Percentiles rank a stretch among this genome's conserved stretches.
These are phyloP conservation scores for Phytopythium delawarense DNA, from an alignment of 352 stramenopile species.

Conservation along the genomic window DNA sequence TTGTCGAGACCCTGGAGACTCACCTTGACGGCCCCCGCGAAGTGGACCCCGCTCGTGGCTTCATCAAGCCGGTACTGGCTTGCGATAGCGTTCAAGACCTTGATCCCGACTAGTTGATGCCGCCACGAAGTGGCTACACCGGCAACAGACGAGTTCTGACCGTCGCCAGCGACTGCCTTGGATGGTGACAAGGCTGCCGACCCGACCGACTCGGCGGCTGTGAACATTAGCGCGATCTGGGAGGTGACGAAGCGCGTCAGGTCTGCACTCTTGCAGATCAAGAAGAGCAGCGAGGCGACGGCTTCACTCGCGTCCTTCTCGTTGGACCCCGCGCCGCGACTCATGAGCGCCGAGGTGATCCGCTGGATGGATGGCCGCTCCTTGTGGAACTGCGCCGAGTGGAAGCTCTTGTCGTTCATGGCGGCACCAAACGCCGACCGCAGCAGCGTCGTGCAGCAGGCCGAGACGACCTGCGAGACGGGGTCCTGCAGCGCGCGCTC, in stretches of 20 bases:
- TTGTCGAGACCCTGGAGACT: conserved; percentile 64
- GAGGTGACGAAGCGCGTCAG: conserved; percentile 54
- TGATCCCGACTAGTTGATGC: conserved; percentile 69
- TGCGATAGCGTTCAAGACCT: conserved; percentile 71
- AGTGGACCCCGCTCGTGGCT: conserved; percentile 43
- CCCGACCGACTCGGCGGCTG: conserved; percentile 3
- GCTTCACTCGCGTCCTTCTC: conserved; percentile 80
- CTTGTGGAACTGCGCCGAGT: conserved; percentile 51
- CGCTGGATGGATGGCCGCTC: conserved; percentile 39
- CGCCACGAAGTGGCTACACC: conserved; percentile 40
- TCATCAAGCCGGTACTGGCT: conserved; percentile 78
- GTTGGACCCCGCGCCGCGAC: conserved; percentile 55
- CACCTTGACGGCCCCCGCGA: conserved; percentile 58
- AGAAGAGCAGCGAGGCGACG: conserved; percentile 64
- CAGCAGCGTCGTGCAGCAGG: conserved; percentile 52
- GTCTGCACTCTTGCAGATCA: conserved; percentile 79
- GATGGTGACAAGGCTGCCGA: conserved; percentile 17
- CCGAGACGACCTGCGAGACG: conserved; percentile 62
- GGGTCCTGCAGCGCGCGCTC: conserved; percentile 47
- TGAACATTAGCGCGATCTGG: conserved; percentile 47
- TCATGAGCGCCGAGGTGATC: conserved; percentile 42
- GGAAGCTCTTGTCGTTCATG: conserved; percentile 59
- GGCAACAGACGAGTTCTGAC: neutral
- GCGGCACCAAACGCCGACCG: conserved; percentile 55
- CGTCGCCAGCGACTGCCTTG: conserved; percentile 4